Evolutionary conservation across 208 protist species (phyloP), one percentile per base, ranked within the genome.

Genomic region (Novymonas esmeraldas): DNA sequence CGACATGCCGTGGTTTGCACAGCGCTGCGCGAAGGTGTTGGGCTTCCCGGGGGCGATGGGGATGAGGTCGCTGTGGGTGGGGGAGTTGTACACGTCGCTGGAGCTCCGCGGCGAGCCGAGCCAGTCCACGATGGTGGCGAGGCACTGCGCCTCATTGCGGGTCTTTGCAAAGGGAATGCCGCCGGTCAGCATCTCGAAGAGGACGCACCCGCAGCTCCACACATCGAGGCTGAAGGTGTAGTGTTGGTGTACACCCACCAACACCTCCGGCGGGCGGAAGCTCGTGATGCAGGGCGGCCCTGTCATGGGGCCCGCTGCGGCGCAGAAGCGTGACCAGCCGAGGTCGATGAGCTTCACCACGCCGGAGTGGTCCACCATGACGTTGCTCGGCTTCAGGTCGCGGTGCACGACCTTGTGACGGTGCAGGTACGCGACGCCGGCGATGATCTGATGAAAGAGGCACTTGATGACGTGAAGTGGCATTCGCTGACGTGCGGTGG

Each of bases 121-220:
- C 86, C 85, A 92, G 73, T 94, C 86, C 6, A 85, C 65, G 44
- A 93, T 90, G 62, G 76, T 81, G 36, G 67, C 65, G 31, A 90
- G 64, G 14, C 86, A 85, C 48, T 93, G 77, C 7, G 55, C 66
- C 59, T 93, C 88, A 54, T 64, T 78, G 20, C 74, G 62, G 24
- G 77, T 88, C 46, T 68, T 81, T 13, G 83, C 57, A 59, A 99
- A 99, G 18, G 69, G 56, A 14, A 95, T 97, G 56, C 95, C 89
- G 11, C 97, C 98, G 0, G 99, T 82, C 24, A 99, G 69, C 68
- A 99, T 87, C 83, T 99, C 98, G 24, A 97, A 99, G 13, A 99
- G 76, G 13, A 99, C 97, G 76, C 98, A 99, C 24, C 96, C 98
- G 41, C 81, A 85, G 50, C 93, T 97, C 97, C 96, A 99, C 24